Evolutionary conservation across 1,284 basidiomycete species (phyloP).

Genomic region (Rhodotorula sp.): DNA sequence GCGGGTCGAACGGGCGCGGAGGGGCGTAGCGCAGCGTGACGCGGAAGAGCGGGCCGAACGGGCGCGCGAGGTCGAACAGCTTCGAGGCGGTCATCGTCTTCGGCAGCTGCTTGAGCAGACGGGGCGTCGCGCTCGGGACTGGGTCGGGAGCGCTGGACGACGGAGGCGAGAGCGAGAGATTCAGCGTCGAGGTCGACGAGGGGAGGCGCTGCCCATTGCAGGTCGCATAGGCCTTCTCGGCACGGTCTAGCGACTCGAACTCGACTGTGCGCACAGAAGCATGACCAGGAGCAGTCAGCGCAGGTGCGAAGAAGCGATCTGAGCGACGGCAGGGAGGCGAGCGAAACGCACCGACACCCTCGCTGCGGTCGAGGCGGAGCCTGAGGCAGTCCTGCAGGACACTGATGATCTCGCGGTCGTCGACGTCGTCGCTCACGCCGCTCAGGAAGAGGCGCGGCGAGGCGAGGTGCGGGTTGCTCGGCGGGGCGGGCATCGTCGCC

Average conservation of each 20-base stretch:
- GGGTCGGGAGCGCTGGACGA: conserved; percentile 20
- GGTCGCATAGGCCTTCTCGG: conserved; percentile 46
- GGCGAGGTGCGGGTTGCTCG: conserved; percentile 8
- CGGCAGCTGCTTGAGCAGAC: conserved; percentile 43
- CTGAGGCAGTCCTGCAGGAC: conserved; percentile 28
- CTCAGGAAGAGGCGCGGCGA: conserved; percentile 18
- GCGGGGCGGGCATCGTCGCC: not conserved
- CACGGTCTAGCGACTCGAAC: conserved; percentile 29
- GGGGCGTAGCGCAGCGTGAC: conserved; percentile 26
- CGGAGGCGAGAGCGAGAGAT: conserved; percentile 13
- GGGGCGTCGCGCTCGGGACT: conserved; percentile 26
- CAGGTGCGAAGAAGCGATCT: not conserved
- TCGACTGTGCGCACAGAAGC: conserved; percentile 11
- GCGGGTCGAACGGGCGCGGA: conserved; percentile 2
- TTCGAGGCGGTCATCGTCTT: conserved; percentile 22
- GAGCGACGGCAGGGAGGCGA: not conserved
- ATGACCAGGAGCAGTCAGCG: too few species aligned
- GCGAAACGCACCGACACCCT: not conserved
- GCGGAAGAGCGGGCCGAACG: conserved; percentile 42
- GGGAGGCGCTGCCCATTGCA: conserved; percentile 30
- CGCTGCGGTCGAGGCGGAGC: conserved; percentile 5
- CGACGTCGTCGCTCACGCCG: conserved; percentile 6
- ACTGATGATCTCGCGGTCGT: conserved; percentile 22
- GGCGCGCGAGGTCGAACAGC: conserved; percentile 40
- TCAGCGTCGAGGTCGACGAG: conserved; percentile 13